Percentiles rank a stretch among this genome's conserved stretches.
Conservation (phyloP, 1,139 yeast species). For the Lodderomyces metapsilosis region DNA sequence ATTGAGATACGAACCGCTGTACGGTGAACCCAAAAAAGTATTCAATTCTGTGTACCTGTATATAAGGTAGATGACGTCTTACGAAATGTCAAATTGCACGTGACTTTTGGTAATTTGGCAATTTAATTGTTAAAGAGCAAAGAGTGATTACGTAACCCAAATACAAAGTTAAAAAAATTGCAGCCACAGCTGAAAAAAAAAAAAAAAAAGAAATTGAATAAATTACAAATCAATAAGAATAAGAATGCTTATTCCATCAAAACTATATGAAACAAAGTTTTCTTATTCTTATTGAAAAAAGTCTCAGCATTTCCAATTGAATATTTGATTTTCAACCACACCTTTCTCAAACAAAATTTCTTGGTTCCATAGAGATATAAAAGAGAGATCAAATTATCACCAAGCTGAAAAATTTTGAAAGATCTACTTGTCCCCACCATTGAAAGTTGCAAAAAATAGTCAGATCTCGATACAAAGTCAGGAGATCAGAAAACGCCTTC, state of each 20-base stretch:
- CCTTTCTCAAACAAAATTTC: background rate
- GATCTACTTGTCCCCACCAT: background rate
- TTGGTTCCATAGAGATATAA: background rate
- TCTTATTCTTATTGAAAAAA: too few relatives aligned
- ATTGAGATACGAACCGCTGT: too few relatives aligned
- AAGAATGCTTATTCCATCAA: too few relatives aligned
- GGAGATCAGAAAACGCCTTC: too few relatives aligned
- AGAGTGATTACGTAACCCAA: too few relatives aligned
- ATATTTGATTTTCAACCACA: too few relatives aligned
- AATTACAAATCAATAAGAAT: background rate
- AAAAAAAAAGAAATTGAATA: background rate
- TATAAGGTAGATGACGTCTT: background rate
- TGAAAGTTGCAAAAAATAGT: background rate
- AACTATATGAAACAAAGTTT: too few relatives aligned
- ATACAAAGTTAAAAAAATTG: background rate
- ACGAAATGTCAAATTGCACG: background rate
- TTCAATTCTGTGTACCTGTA: background rate
- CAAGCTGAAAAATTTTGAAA: background rate
- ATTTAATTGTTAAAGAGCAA: background rate
- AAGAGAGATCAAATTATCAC: background rate
- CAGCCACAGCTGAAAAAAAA: constrained; percentile 1
- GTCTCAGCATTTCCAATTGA: too few relatives aligned
- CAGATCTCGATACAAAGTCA: too few relatives aligned
- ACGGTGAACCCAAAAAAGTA: too few relatives aligned
- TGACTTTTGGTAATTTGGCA: background rate